phyloP scores from a whole-genome alignment of 2,329 filamentous ascomycete genomes.

The Lachnellula cervina region DNA sequence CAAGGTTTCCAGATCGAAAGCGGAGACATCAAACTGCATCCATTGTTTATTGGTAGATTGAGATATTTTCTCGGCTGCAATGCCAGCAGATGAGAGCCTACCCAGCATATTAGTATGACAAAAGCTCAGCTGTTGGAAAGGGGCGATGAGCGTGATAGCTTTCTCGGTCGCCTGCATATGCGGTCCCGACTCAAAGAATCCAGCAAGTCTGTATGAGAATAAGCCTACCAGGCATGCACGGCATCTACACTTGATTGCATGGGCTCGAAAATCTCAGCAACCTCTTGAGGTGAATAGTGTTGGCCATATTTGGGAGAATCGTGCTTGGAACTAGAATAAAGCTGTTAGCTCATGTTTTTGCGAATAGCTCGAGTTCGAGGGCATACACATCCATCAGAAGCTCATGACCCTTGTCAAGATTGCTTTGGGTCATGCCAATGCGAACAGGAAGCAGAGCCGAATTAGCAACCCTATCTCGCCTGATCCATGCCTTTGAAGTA shows the following conservation, averaged over 20 bases:
- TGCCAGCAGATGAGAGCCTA: conserved; percentile 47
- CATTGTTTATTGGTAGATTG: conserved; percentile 36
- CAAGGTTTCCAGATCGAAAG: conserved; percentile 42
- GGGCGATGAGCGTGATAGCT: no score
- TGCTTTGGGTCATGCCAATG: conserved; percentile 43
- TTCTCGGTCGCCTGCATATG: no score
- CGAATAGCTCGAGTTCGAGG: neutral
- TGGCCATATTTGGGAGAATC: conserved; percentile 42
- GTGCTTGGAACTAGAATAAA: conserved; percentile 33
- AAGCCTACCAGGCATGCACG: conserved; percentile 33
- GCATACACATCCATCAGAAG: conserved; percentile 37
- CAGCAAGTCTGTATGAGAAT: no score
- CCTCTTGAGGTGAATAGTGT: conserved; percentile 38
- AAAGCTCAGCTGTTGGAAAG: no score
- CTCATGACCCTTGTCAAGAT: conserved; percentile 41
- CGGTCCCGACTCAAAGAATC: no score
- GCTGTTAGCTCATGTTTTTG: neutral
- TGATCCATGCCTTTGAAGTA: conserved; percentile 17
- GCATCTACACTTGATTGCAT: conserved; percentile 41
- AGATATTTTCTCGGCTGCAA: conserved; percentile 42
- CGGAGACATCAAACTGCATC: conserved; percentile 31
- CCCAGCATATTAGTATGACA: no score
- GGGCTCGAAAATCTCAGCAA: conserved; percentile 41
- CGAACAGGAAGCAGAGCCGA: conserved; percentile 14
- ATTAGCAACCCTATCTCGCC: conserved; percentile 11